Percentiles rank a stretch among this genome's conserved stretches.
Conservation (phyloP, 208 protist species). For the Strigomonas galati region DNA sequence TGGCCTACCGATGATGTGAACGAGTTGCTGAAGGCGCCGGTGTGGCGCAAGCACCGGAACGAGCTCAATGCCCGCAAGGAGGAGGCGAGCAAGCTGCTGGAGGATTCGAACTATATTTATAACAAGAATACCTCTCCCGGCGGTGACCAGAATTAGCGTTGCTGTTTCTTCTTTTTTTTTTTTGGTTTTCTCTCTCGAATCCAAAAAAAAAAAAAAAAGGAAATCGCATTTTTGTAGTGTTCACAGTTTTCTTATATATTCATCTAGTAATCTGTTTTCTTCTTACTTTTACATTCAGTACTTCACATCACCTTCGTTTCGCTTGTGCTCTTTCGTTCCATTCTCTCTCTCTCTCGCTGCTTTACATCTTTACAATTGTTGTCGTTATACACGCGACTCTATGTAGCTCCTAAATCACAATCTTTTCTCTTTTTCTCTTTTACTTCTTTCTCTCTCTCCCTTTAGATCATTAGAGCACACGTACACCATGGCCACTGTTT, state of each 20-base stretch:
- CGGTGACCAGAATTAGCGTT: conserved; percentile 13
- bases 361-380: too few relatives aligned
- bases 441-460: too few relatives aligned
- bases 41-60: conserved; percentile 66
- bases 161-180: conserved; percentile 4
- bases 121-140: conserved; percentile 51
- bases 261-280: background rate
- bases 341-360: too few relatives aligned
- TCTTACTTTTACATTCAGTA: background rate
- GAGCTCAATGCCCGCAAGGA: conserved; percentile 65
- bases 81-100: conserved; percentile 62
- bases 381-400: too few relatives aligned
- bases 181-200: background rate
- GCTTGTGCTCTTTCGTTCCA: too few relatives aligned
- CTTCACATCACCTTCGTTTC: too few relatives aligned
- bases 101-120: conserved; percentile 70
- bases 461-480: too few relatives aligned
- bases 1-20: conserved; percentile 77
- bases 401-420: too few relatives aligned
- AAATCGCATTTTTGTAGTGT: conserved; percentile 1
- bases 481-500: conserved; percentile 19
- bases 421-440: too few relatives aligned
- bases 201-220: conserved; percentile 1
- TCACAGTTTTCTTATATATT: background rate
- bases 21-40: conserved; percentile 61